Conservation (phyloP, 257 asterid species). For the Solanum commersonii region DNA sequence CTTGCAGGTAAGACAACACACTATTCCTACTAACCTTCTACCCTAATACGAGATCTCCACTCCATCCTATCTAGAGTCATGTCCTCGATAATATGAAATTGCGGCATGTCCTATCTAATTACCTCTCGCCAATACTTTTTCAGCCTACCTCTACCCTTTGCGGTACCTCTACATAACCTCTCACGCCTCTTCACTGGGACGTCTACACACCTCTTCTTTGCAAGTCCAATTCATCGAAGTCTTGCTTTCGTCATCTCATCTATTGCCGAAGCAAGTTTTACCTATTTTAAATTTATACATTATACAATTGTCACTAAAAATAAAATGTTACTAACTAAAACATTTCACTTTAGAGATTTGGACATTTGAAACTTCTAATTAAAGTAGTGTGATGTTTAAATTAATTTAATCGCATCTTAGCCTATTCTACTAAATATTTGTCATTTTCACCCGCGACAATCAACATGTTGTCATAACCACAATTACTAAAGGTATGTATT, state of each 20-base stretch:
- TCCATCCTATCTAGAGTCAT: too few relatives aligned
- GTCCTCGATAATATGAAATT: not conserved
- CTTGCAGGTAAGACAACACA: not conserved
- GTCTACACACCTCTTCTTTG: not conserved
- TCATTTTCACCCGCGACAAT: too few relatives aligned
- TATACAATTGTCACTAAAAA: not conserved
- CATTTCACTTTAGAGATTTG: not conserved
- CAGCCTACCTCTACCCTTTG: too few relatives aligned
- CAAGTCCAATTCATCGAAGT: not conserved
- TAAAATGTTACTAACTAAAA: too few relatives aligned
- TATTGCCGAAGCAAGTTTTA: not conserved
- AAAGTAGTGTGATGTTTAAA: not conserved
- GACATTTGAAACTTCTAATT: not conserved
- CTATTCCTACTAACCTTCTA: not conserved
- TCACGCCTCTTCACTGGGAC: not conserved
- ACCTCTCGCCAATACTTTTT: too few relatives aligned
- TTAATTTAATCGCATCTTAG: fast-evolving
- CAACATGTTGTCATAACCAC: too few relatives aligned
- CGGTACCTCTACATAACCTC: too few relatives aligned
- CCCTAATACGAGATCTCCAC: not conserved
- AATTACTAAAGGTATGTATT: too few relatives aligned
- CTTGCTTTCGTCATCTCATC: not conserved
- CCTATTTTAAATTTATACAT: not conserved
- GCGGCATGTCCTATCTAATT: not conserved
- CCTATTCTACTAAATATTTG: too few relatives aligned